Percentiles rank a stretch among this genome's conserved stretches.
phyloP scores from a whole-genome alignment of 2,329 filamentous ascomycete species.

The Cladosporium oxysporum region DNA sequence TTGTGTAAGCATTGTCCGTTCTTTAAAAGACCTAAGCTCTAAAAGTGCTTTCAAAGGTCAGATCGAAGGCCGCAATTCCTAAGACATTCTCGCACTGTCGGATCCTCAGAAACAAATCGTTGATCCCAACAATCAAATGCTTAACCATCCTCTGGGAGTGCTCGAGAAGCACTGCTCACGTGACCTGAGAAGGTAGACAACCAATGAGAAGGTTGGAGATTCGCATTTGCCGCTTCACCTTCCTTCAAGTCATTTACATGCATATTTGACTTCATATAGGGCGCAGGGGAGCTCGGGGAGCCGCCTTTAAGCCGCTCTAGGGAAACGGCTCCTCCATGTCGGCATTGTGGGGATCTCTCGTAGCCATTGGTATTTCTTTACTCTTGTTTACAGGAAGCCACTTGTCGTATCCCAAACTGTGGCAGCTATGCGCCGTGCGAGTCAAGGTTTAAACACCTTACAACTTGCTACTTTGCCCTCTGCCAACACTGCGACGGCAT shows the following conservation, averaged over 20 bases:
- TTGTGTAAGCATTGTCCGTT: no score
- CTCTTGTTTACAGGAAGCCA: not conserved
- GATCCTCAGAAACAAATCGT: no score
- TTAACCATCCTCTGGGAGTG: no score
- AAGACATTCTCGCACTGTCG: no score
- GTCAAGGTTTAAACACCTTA: not conserved
- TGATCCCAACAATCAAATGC: no score
- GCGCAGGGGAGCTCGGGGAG: not conserved
- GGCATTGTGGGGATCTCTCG: not conserved
- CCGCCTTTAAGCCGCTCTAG: not conserved
- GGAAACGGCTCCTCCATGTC: not conserved
- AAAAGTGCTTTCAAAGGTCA: no score
- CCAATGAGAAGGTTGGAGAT: not conserved
- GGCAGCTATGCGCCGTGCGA: constrained; percentile 10
- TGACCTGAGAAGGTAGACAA: not conserved
- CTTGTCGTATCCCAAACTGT: not conserved
- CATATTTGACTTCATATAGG: not conserved
- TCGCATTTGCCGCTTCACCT: not conserved
- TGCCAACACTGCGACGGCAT: not conserved
- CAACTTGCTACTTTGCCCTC: not conserved
- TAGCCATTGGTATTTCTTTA: constrained; percentile 1
- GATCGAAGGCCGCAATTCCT: no score
- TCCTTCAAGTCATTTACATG: not conserved
- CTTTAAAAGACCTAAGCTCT: no score
- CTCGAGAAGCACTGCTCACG: not conserved